Evolutionary conservation across 169 alveolate species (phyloP).

Genomic region (Plasmodium chabaudi): DNA sequence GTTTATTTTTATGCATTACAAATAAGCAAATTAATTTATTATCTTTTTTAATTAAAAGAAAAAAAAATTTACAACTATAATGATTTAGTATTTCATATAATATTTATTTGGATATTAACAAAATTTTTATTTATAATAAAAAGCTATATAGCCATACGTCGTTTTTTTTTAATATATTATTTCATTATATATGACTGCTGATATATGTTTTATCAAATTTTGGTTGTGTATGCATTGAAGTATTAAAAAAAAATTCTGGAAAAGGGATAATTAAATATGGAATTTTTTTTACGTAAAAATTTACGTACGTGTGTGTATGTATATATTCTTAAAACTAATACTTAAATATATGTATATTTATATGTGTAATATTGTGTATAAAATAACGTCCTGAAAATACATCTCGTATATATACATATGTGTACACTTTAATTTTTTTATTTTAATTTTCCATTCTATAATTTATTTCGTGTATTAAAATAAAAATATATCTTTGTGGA

Average conservation of each 20-base stretch:
- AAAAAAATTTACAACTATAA: slow-evolving; percentile 9
- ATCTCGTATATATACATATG: slow-evolving; percentile 8
- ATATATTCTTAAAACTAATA: slow-evolving; percentile 15
- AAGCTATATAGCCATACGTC: slow-evolving; percentile 10
- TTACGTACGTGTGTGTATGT: slow-evolving; percentile 14
- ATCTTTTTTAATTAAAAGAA: background rate
- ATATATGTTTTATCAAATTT: slow-evolving; percentile 7
- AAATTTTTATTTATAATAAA: slow-evolving; percentile 5
- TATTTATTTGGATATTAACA: slow-evolving; percentile 3
- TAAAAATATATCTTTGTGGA: too few relatives aligned
- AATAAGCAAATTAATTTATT: slow-evolving; percentile 15
- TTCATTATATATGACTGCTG: slow-evolving; percentile 7
- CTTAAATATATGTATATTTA: slow-evolving; percentile 9
- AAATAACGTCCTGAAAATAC: too few relatives aligned
- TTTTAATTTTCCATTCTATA: slow-evolving; percentile 22
- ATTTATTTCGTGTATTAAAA: slow-evolving; percentile 28
- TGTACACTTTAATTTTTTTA: slow-evolving; percentile 17
- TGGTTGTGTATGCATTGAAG: slow-evolving; percentile 50
- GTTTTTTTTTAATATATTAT: background rate
- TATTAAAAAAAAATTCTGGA: slow-evolving; percentile 19
- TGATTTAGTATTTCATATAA: slow-evolving; percentile 8
- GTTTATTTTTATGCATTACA: background rate
- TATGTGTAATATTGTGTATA: background rate
- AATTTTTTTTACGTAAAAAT: slow-evolving; percentile 3
- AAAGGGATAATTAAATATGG: slow-evolving; percentile 13